Evolutionary conservation across 495 filamentous ascomycete genomes (phyloP), one percentile per base, ranked within the genome.

Genomic region (Zalerion maritima): DNA sequence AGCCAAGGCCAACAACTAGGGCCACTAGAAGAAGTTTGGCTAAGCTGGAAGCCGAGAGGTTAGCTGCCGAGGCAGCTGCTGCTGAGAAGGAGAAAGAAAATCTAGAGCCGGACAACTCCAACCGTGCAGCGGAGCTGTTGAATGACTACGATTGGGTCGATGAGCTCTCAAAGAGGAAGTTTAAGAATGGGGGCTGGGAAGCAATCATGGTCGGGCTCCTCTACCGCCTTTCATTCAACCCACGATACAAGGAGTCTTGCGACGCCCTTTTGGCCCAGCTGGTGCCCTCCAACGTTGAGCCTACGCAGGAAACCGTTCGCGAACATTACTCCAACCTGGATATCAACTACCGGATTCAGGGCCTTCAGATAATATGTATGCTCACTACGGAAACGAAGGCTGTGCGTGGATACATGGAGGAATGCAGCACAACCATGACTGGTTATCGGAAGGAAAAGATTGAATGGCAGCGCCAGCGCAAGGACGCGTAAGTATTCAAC

Each of bases 361-460:
- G 75, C 19, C 63, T 96, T 18, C 77, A 94, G 53, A 83, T 89
- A 12, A 66, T 94, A 31, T 83, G 80, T 44, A 77, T 85, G 60
- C 67, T 96, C 26, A 81, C 77, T n/a, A 57, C 85, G 26, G 76
- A 82, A 40, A 93, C 87, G 2, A 81, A 78, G 45, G 74, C 77
- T 2, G 71, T 96, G 33, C 71, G 83, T 21, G 73, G 73, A 10
- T 92, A 89, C 44, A 78, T 97, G 58, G 84, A 93, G 34, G 74
- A 86, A 37, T 91, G 84, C 53, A 78, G 74, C 26, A 78, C 84
- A 37, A 73, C 80, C 34, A 94, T 94, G 91, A 97, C 89, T 2
- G 71, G 71, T 23, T 78, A 84, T 44, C 69, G 89, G 12, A 97
- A 96, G 52, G 79, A 91, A 50, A 96, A 93, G 55, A 94, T 93